A percentile compares a stretch with the other conserved stretches of the same genome.
phyloP scores from a whole-genome alignment of 768 basidiomycete genomes.

The Glaciozyma martinii region DNA sequence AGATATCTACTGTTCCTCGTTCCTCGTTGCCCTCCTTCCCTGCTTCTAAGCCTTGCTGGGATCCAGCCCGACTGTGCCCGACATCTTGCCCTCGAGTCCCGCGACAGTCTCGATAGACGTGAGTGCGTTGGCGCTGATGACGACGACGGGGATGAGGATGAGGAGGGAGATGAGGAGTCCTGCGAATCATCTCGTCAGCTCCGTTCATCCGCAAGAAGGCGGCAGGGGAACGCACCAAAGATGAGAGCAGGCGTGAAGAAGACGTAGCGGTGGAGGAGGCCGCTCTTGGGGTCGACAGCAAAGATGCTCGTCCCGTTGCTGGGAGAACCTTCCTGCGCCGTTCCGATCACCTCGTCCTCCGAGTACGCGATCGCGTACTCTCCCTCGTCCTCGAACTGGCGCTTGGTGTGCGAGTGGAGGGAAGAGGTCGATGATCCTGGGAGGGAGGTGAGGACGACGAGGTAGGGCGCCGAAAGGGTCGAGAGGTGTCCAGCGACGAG shows the following conservation, averaged over 20 bases:
- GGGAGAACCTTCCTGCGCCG: background rate
- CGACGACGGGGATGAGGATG: conserved; percentile 27
- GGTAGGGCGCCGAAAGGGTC: background rate
- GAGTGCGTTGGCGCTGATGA: conserved; percentile 21
- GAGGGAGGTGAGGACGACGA: conserved; percentile 16
- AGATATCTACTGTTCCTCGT: background rate
- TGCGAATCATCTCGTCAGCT: background rate
- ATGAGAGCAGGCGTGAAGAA: conserved; percentile 26
- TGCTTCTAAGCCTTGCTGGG: conserved; percentile 12
- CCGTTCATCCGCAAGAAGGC: too few relatives aligned
- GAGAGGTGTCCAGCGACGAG: background rate
- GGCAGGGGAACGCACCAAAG: conserved; percentile 11
- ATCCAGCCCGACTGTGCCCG: conserved; percentile 23
- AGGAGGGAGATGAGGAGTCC: conserved; percentile 28
- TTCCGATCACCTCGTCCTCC: background rate
- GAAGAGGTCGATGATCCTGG: background rate
- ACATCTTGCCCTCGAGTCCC: conserved; percentile 34
- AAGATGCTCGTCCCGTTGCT: conserved; percentile 30
- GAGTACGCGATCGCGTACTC: background rate
- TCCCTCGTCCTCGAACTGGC: background rate
- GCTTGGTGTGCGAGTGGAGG: conserved; percentile 6
- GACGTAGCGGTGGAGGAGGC: conserved; percentile 25
- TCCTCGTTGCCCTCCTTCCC: background rate
- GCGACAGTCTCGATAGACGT: conserved; percentile 26
- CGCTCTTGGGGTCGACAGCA: conserved; percentile 2